These are phyloP conservation scores for Phytophthora tentaculata DNA, from an alignment of 352 stramenopile species.

Conservation along the genomic window DNA sequence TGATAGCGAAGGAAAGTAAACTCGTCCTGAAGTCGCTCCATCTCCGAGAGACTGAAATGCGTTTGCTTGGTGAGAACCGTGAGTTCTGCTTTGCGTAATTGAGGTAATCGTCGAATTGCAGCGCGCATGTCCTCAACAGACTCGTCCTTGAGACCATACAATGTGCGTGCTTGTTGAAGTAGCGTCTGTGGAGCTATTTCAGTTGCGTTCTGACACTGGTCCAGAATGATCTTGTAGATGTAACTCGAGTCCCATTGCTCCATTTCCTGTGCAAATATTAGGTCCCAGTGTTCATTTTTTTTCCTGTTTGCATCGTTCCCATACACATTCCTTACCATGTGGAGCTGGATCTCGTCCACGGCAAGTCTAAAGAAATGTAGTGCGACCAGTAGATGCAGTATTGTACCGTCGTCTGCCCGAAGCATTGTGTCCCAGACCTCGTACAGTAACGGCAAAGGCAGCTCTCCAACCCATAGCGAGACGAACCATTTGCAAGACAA, in stretches of 20 bases:
- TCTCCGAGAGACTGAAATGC: conserved; percentile 59
- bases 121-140: conserved; percentile 67
- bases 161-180: conserved; percentile 43
- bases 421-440: conserved; percentile 75
- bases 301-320: too few species aligned
- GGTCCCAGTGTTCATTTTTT: too few species aligned
- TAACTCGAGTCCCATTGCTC: conserved; percentile 74
- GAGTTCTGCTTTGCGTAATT: conserved; percentile 62
- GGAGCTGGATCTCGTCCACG: conserved; percentile 41
- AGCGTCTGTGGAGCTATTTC: conserved; percentile 40
- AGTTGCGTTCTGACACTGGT: conserved; percentile 40
- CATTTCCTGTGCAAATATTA: conserved; percentile 36
- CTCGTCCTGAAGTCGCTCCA: conserved; percentile 65
- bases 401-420: conserved; percentile 48
- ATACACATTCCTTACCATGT: conserved; percentile 36
- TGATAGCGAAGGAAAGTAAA: conserved; percentile 71
- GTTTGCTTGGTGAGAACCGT: conserved; percentile 52
- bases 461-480: conserved; percentile 69
- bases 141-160: conserved; percentile 66
- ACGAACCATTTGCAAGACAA: conserved; percentile 85
- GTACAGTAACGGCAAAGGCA: conserved; percentile 52
- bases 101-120: conserved; percentile 49
- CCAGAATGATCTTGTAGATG: conserved; percentile 71
- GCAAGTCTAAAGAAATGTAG: conserved; percentile 64
- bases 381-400: conserved; percentile 67